A percentile compares a stretch with the other conserved stretches of the same genome.
phyloP scores from a whole-genome alignment of 805 yeast species.

The Yueomyces sinensis region DNA sequence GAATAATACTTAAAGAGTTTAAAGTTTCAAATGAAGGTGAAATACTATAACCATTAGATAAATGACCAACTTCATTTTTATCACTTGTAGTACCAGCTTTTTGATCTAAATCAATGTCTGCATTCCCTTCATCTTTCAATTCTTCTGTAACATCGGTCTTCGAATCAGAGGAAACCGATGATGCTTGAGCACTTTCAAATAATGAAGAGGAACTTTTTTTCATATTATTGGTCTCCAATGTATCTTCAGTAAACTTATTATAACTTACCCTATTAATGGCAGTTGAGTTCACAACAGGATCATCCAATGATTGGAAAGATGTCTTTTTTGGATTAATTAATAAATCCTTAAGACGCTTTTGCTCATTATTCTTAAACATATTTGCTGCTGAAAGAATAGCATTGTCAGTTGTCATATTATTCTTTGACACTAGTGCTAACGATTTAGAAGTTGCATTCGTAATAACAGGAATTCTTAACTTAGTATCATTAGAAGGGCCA shows the following conservation, averaged over 20 bases:
- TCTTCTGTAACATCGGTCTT: not conserved
- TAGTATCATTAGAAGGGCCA: not conserved
- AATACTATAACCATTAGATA: constrained; percentile 76
- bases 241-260: not conserved
- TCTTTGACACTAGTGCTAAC: constrained; percentile 2
- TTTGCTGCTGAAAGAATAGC: constrained; percentile 7
- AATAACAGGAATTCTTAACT: too few species aligned
- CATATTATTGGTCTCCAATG: not conserved
- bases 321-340: not conserved
- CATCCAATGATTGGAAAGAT: not conserved
- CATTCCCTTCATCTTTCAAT: not conserved
- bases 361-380: not conserved
- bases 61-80: constrained; percentile 35
- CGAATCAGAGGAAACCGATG: not conserved
- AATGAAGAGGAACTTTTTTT: not conserved
- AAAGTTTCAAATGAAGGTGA: constrained; percentile 63
- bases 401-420: constrained; percentile 5
- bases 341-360: not conserved
- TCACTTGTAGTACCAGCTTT: too few species aligned
- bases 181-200: not conserved
- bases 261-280: not conserved
- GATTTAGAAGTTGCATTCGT: not conserved
- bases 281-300: not conserved
- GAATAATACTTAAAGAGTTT: constrained; percentile 42
- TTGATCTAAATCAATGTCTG: too few species aligned